phyloP scores from a whole-genome alignment of 2,329 filamentous ascomycete species.

The Sphaceloma murrayae region DNA sequence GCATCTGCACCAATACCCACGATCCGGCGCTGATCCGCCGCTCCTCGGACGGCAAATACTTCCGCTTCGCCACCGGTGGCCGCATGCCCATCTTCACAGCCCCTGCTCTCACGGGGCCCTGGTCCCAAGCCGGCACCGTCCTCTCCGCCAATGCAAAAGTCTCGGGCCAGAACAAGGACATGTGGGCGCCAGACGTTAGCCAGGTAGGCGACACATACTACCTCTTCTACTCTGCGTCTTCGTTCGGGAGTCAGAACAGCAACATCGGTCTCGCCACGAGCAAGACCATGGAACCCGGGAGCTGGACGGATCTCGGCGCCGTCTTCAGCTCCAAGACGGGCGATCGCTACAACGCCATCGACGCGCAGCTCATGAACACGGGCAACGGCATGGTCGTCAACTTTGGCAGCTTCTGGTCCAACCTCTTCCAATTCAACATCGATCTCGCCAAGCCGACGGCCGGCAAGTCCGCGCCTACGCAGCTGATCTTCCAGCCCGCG shows the following conservation, averaged over 20 bases:
- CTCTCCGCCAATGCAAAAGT: slow-evolving; percentile 40
- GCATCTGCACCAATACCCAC: slow-evolving; percentile 37
- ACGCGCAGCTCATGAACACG: slow-evolving; percentile 35
- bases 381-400: slow-evolving; percentile 42
- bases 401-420: slow-evolving; percentile 61
- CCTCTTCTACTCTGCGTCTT: slow-evolving; percentile 57
- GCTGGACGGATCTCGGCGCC: slow-evolving; percentile 53
- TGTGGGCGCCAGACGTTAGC: slow-evolving; percentile 54
- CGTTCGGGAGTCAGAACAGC: slow-evolving; percentile 51
- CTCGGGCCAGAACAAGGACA: slow-evolving; percentile 33
- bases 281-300: slow-evolving; percentile 42
- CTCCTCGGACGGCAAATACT: slow-evolving; percentile 41
- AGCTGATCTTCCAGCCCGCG: slow-evolving; percentile 46
- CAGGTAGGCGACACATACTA: slow-evolving; percentile 52
- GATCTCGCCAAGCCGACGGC: slow-evolving; percentile 23
- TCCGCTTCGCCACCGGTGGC: slow-evolving; percentile 44
- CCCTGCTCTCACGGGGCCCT: slow-evolving; percentile 41
- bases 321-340: slow-evolving; percentile 37
- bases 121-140: slow-evolving; percentile 40
- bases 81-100: slow-evolving; percentile 43
- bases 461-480: slow-evolving; percentile 30
- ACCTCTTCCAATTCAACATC: slow-evolving; percentile 53
- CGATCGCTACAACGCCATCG: slow-evolving; percentile 46
- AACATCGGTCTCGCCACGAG: slow-evolving; percentile 52
- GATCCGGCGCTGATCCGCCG: slow-evolving; percentile 43